These are phyloP conservation scores for Phytophthora cajani DNA, from an alignment of 352 stramenopile species.

Conservation along the genomic window DNA sequence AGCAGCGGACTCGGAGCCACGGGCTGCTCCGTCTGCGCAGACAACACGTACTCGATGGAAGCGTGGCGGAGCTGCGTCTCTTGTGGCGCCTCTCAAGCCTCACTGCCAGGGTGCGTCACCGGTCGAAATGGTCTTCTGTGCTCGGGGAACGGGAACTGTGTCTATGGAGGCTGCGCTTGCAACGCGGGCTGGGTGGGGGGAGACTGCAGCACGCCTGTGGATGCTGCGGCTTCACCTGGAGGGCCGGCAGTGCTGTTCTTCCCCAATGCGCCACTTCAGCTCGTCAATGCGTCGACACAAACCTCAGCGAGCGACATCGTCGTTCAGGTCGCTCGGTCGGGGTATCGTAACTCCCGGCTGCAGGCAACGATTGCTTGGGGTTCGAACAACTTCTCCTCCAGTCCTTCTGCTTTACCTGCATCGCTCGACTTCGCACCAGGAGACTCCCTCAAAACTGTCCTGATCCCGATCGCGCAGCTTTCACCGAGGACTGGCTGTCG, in stretches of 20 bases:
- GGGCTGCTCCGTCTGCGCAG: slow-evolving; percentile 41
- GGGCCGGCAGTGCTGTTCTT: slow-evolving; percentile 56
- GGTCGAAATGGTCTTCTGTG: slow-evolving; percentile 70
- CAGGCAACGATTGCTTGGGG: slow-evolving; percentile 32
- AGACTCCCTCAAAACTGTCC: slow-evolving; percentile 30
- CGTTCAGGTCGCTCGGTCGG: slow-evolving; percentile 46
- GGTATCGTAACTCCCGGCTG: slow-evolving; percentile 23
- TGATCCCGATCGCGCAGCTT: slow-evolving; percentile 34
- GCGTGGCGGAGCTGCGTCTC: slow-evolving; percentile 66
- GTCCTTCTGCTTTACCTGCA: slow-evolving; percentile 16
- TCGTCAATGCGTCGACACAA: slow-evolving; percentile 28
- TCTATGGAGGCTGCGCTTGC: slow-evolving; percentile 62
- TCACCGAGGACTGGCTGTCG: slow-evolving; percentile 43
- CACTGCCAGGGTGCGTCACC: slow-evolving; percentile 42
- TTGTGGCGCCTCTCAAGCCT: slow-evolving; percentile 34
- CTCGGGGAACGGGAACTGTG: slow-evolving; percentile 60
- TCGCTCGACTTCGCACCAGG: slow-evolving; percentile 33
- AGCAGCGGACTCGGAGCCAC: slow-evolving; percentile 29
- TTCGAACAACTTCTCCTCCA: slow-evolving; percentile 41
- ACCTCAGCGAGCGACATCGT: slow-evolving; percentile 22
- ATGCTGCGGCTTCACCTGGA: slow-evolving; percentile 2
- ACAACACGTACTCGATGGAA: slow-evolving; percentile 53
- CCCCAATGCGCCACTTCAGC: slow-evolving; percentile 27
- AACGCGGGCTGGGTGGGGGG: slow-evolving; percentile 42
- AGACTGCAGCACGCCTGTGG: slow-evolving; percentile 47